Evolutionary conservation across 495 filamentous ascomycete species (phyloP).

Genomic region (Evernia prunastri): DNA sequence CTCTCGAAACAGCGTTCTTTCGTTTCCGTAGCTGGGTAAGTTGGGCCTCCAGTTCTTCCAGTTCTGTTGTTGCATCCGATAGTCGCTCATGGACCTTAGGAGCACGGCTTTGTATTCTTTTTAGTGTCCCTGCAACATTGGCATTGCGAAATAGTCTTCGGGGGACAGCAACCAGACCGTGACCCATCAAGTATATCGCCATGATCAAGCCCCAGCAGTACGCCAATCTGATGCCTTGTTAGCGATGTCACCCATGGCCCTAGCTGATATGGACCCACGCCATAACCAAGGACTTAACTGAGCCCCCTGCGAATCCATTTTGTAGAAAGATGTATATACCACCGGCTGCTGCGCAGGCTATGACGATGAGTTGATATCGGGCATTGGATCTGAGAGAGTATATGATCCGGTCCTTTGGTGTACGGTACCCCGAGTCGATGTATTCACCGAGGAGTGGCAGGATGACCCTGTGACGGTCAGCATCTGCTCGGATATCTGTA

Average conservation of each 20-base stretch:
- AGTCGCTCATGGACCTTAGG: slow-evolving; percentile 79
- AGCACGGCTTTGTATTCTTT: slow-evolving; percentile 68
- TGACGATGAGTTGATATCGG: slow-evolving; percentile 74
- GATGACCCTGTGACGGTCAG: slow-evolving; percentile 59
- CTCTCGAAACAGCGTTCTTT: slow-evolving; percentile 73
- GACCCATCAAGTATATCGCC: slow-evolving; percentile 95
- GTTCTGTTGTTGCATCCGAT: slow-evolving; percentile 71
- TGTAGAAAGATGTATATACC: slow-evolving; percentile 77
- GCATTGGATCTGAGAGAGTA: slow-evolving; percentile 82
- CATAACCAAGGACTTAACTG: slow-evolving; percentile 77
- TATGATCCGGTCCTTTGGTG: slow-evolving; percentile 67
- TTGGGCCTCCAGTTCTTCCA: slow-evolving; percentile 76
- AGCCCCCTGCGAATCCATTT: slow-evolving; percentile 59
- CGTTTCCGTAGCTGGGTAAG: slow-evolving; percentile 69
- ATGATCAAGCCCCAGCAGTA: slow-evolving; percentile 89
- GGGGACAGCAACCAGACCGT: slow-evolving; percentile 88
- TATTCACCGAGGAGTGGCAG: slow-evolving; percentile 91
- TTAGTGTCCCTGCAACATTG: slow-evolving; percentile 62
- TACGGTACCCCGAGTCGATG: slow-evolving; percentile 85
- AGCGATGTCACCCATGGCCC: background rate
- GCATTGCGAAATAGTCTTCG: slow-evolving; percentile 70
- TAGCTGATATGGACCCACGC: slow-evolving; percentile 37
- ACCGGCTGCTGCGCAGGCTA: slow-evolving; percentile 63
- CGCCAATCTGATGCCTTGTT: slow-evolving; percentile 44
- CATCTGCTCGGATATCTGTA: slow-evolving; percentile 6